Base-by-base conservation (phyloP, 2,329 filamentous ascomycete species). In the Aspergillus ruber region DNA sequence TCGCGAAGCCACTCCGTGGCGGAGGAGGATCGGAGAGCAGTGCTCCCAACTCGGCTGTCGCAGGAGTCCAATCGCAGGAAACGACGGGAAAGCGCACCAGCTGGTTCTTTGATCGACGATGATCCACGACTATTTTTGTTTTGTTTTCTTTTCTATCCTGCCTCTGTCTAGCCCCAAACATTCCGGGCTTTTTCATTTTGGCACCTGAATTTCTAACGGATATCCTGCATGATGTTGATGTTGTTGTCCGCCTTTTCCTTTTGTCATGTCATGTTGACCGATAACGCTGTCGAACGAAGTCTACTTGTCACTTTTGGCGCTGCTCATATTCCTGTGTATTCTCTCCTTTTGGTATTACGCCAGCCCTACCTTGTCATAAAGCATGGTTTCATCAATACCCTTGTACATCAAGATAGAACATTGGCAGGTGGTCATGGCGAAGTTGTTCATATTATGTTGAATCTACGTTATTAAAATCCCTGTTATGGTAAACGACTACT, bases 41-140 rank as follows among this genome's bases (percentile, higher is more conserved):
- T 45, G 61, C 60, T 36, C 64, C 67, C 27, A 61, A 69, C 49
- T 49, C 60, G 42, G 53, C 54, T 43, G 54, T 68, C 43, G 66
- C 69, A 32, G 65, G 62, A 25, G 74, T 86, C 50, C 85, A 85
- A 66, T 87, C 84, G 21, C 87, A 85, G 57, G 83, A 86, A 25
- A 29, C 25, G 25, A 79, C 84, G 2, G 80, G 77, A 59, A 90
- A 84, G 50, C 81, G 77, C 44, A 88, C 77, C 48, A 75, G 71
- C 61, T 76, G 73, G 73, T 75, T 76, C 59, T 74, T 74, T 57
- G 67, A 74, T 57, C 64, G 66, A 56, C 66, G 68, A 65, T 71
- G 57, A 68, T 64, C 55, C 54, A 55, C 56, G 54, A 57, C 53
- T 58, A 51, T 57, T 58, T 53, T 52, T 58, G 50, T 59, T 59